phyloP scores from a whole-genome alignment of 2,329 filamentous ascomycete genomes.

The Xylaria sp. region DNA sequence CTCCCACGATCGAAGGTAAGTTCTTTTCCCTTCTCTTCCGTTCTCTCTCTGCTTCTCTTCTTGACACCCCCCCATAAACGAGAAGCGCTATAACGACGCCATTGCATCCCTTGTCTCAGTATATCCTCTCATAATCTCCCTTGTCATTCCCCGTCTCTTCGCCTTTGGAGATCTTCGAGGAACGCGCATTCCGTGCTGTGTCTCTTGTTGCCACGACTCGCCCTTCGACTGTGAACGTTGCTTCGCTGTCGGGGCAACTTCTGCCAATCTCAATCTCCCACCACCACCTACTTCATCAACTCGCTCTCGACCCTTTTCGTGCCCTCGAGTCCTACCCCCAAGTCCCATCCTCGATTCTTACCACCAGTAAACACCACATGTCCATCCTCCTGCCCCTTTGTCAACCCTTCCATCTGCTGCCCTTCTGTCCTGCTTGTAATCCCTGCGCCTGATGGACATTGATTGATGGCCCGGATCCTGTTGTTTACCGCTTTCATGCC shows the following conservation, averaged over 20 bases:
- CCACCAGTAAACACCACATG: conserved; percentile 18
- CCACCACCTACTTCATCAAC: conserved; percentile 24
- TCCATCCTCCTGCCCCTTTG: conserved; percentile 34
- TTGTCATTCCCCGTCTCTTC: conserved; percentile 44
- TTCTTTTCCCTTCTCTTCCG: background rate
- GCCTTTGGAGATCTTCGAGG: conserved; percentile 27
- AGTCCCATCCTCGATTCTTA: background rate
- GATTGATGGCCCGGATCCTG: conserved; percentile 38
- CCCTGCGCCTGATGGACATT: conserved; percentile 36
- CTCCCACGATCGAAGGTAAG: conserved; percentile 5
- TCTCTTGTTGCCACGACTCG: conserved; percentile 27
- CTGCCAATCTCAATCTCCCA: conserved; percentile 28
- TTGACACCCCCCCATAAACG: no score
- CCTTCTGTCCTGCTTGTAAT: conserved; percentile 28
- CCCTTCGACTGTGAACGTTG: background rate
- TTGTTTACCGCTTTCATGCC: conserved; percentile 33
- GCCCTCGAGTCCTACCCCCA: background rate
- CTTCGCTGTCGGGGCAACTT: conserved; percentile 37
- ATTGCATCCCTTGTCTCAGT: conserved; percentile 38
- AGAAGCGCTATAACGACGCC: background rate
- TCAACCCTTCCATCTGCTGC: conserved; percentile 33
- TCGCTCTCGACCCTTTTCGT: background rate
- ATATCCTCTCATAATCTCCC: conserved; percentile 35
- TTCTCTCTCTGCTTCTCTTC: background rate
- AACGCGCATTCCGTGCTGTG: conserved; percentile 39